These are phyloP conservation scores for Gynandropsis gynandra DNA, from an alignment of 345 rosid species.

Conservation along the genomic window DNA sequence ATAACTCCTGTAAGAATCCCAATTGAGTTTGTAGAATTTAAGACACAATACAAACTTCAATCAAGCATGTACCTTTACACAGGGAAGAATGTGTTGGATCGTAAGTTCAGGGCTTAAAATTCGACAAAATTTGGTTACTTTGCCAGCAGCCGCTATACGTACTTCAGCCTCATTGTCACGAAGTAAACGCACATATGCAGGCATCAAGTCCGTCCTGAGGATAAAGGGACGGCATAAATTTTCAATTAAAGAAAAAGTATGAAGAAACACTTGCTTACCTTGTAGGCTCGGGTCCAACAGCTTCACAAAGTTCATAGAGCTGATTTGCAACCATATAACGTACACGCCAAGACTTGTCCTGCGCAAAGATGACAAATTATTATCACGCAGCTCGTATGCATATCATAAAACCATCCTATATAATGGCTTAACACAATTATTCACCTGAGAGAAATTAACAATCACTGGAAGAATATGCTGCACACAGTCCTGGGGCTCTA, in stretches of 20 bases:
- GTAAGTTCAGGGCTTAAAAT: slow-evolving; percentile 87
- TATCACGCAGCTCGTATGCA: slow-evolving; percentile 26
- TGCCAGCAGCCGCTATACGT: slow-evolving; percentile 95
- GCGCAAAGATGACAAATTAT: slow-evolving; percentile 13
- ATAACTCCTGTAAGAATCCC: slow-evolving; percentile 72
- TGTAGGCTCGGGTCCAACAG: slow-evolving; percentile 90
- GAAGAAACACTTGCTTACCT: slow-evolving; percentile 39
- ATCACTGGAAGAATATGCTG: slow-evolving; percentile 65
- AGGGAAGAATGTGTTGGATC: slow-evolving; percentile 81
- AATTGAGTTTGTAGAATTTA: too few relatives aligned
- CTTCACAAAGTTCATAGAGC: slow-evolving; percentile 93
- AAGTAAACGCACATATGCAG: slow-evolving; percentile 89
- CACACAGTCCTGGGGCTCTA: slow-evolving; percentile 71
- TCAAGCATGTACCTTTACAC: slow-evolving; percentile 61
- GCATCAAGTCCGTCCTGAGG: slow-evolving; percentile 68
- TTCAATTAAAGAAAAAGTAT: too few relatives aligned
- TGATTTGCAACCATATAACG: slow-evolving; percentile 98
- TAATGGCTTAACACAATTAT: not conserved
- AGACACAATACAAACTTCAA: too few relatives aligned
- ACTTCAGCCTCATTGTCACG: slow-evolving; percentile 99
- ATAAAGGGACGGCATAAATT: not conserved
- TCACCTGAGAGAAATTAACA: slow-evolving; percentile 78
- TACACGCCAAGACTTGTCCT: slow-evolving; percentile 99
- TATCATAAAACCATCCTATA: not conserved
- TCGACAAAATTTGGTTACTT: slow-evolving; percentile 91